These are phyloP conservation scores for Diaporthe caulivora DNA, from an alignment of 2,329 filamentous ascomycete species.

Conservation along the genomic window DNA sequence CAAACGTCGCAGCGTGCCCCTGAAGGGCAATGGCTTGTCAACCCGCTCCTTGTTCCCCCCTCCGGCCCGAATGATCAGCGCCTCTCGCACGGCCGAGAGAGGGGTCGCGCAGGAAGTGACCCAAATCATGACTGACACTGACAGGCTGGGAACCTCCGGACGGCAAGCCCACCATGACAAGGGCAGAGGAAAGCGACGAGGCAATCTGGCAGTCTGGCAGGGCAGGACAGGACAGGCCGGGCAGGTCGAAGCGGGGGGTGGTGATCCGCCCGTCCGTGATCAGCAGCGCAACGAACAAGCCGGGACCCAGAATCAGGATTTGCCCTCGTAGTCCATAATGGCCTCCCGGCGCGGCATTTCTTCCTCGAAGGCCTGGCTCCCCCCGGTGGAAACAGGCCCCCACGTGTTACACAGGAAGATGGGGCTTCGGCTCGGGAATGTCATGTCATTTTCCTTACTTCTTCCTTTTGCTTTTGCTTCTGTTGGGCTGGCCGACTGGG, in stretches of 20 bases:
- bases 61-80: slow-evolving; percentile 29
- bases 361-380: slow-evolving; percentile 17
- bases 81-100: slow-evolving; percentile 14
- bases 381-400: background rate
- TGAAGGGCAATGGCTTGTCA: background rate
- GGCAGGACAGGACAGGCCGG: background rate
- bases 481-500: background rate
- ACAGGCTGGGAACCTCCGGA: background rate
- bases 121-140: slow-evolving; percentile 27
- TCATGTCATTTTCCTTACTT: slow-evolving; percentile 14
- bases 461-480: background rate
- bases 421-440: slow-evolving; percentile 8
- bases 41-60: background rate
- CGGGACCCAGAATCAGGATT: slow-evolving; percentile 24
- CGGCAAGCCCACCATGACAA: background rate
- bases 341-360: slow-evolving; percentile 23
- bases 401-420: background rate
- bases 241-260: slow-evolving; percentile 6
- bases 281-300: background rate
- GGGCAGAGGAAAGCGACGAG: too few species aligned
- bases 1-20: slow-evolving; percentile 29
- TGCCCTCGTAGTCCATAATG: slow-evolving; percentile 24
- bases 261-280: slow-evolving; percentile 29
- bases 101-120: background rate
- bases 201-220: too few species aligned